Base-by-base conservation (phyloP, 2,329 filamentous ascomycete genomes). In the Xylaria arbuscula region DNA sequence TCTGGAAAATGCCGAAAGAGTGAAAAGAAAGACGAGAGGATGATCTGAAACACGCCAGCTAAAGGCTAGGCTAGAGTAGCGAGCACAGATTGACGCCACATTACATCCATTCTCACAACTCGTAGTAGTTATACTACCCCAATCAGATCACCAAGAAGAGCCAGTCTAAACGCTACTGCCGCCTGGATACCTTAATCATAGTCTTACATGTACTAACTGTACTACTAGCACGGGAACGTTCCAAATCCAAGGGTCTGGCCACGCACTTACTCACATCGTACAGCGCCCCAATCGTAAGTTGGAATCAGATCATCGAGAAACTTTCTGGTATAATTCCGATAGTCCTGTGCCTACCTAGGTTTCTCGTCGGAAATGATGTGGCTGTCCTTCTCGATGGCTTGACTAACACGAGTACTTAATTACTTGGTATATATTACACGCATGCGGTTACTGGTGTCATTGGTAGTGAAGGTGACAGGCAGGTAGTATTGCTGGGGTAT, bases 11-110 rank as follows among this genome's bases (percentile, higher is more conserved):
- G 36, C 53, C 45, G 45, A 45, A 22, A 42, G n/a, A 48, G 54
- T 47, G 54, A 48, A 10, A 47, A 22, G 38, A 57, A 60, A 54
- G 50, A 28, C 42, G 40, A 42, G 32, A 34, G 22, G 24, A 10
- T 22, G 42, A 40, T 40, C 28, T 61, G 63, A 65, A 65, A 65
- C 63, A 13, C 63, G 38, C 56, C 5, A 34, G 36, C 28, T 65
- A 38, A 47, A 38, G 24, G 32, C 28, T 36, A 59, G 24, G 11
- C 8, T n/a, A 17, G 7, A 36, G 24, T 22, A 59, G 40, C 24
- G 28, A 48, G 40, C 4, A 17, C 55, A 47, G n/a, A 42, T 10
- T 17, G 9, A 28, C 55, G 38, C 55, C 55, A 47, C 38, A 32
- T 45, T 13, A 45, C 55, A 32, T 19, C 40, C 55, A 32, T 19